phyloP scores from a whole-genome alignment of 768 basidiomycete species.

The Rossbeevera mucosa region DNA sequence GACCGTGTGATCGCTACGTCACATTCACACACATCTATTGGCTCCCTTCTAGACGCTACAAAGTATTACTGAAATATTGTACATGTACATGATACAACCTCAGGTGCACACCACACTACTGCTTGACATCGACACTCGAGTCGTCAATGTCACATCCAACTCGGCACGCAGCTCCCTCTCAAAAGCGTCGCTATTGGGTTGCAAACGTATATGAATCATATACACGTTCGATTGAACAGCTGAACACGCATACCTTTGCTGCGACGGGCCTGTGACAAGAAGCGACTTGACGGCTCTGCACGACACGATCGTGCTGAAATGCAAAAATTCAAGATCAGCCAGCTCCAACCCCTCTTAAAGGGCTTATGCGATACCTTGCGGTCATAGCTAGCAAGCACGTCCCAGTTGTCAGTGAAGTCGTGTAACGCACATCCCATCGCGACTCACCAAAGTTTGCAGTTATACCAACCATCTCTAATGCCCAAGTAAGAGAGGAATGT shows the following conservation, averaged over 20 bases:
- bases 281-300: constrained; percentile 17
- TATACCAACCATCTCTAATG: constrained; percentile 6
- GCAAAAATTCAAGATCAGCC: background rate
- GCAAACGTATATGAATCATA: background rate
- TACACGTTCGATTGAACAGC: background rate
- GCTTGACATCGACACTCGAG: background rate
- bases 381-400: constrained; percentile 5
- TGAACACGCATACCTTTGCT: background rate
- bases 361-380: constrained; percentile 11
- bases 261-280: constrained; percentile 1
- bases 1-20: background rate
- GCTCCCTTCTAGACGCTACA: too few species aligned
- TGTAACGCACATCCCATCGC: background rate
- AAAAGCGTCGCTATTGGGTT: background rate
- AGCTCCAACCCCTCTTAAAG: background rate
- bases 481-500: background rate
- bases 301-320: constrained; percentile 16
- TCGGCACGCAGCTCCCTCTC: background rate
- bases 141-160: background rate
- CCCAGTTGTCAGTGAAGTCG: background rate
- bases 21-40: background rate
- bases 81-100: too few species aligned
- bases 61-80: too few species aligned
- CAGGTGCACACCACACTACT: background rate
- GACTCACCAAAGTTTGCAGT: constrained; percentile 11